These are phyloP conservation scores for Gyromitra esculenta DNA, from an alignment of 2,329 filamentous ascomycete genomes.

Conservation along the genomic window DNA sequence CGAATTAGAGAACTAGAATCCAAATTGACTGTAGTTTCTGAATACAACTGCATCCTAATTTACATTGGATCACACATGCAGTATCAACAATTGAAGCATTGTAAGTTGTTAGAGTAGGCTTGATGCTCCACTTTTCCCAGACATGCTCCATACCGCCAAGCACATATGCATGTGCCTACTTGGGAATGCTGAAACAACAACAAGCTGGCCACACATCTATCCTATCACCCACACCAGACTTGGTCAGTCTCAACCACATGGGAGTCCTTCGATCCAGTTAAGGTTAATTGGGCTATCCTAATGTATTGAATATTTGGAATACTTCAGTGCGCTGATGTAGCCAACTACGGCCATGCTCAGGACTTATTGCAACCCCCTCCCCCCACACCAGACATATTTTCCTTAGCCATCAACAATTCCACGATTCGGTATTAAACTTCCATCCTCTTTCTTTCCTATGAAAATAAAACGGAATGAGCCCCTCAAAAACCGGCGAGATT, in stretches of 20 bases:
- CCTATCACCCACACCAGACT: constrained; percentile 4
- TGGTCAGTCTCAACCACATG: background rate
- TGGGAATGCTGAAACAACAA: background rate
- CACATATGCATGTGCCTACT: background rate
- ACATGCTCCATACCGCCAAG: constrained; percentile 1
- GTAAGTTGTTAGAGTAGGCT: background rate
- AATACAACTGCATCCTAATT: no score
- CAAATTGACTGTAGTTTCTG: no score
- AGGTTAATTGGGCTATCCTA: background rate
- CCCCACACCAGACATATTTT: background rate
- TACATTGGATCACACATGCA: background rate
- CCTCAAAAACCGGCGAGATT: constrained; percentile 1
- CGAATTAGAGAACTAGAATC: no score
- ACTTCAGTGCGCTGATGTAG: background rate
- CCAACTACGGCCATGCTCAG: background rate
- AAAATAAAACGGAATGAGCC: background rate
- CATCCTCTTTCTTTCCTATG: no score
- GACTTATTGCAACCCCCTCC: background rate
- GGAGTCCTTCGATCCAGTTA: background rate
- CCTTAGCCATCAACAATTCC: background rate
- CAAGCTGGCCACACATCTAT: background rate
- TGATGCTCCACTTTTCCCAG: background rate
- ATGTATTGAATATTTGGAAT: constrained; percentile 25
- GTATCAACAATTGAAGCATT: background rate
- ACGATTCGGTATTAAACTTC: background rate